These are phyloP conservation scores for Psilocybe subaeruginosa DNA, from an alignment of 768 basidiomycete species.

Conservation along the genomic window DNA sequence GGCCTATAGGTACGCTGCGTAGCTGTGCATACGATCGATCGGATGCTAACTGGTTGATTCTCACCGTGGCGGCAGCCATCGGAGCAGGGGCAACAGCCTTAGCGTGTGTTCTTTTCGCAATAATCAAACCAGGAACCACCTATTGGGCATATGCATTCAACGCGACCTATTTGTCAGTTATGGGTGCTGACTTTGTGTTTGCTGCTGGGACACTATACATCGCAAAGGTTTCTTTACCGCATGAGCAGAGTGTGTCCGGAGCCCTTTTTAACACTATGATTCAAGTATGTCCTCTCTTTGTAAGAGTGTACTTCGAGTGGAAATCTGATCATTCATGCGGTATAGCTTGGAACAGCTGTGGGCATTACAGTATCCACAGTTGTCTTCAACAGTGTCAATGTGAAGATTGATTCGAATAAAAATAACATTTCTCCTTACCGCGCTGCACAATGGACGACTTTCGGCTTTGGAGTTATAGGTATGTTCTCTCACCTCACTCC, in stretches of 20 bases:
- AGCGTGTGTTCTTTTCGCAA: conserved; percentile 68
- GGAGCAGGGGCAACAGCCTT: conserved; percentile 62
- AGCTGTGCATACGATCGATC: not conserved
- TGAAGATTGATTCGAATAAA: conserved; percentile 32
- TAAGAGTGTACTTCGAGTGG: not conserved
- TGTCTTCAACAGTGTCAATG: conserved; percentile 58
- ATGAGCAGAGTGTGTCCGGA: conserved; percentile 78
- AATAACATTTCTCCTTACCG: conserved; percentile 54
- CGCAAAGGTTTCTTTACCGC: conserved; percentile 62
- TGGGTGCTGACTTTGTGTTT: conserved; percentile 82
- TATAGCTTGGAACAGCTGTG: conserved; percentile 66
- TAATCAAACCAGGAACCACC: conserved; percentile 55
- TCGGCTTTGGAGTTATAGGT: conserved; percentile 67
- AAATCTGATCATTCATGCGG: not conserved
- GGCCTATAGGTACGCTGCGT: conserved; percentile 52
- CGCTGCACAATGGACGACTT: conserved; percentile 66
- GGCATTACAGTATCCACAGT: conserved; percentile 76
- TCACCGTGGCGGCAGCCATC: conserved; percentile 12
- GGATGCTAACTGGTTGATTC: not conserved
- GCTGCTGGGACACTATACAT: conserved; percentile 75
- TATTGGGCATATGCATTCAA: conserved; percentile 85
- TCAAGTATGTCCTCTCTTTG: conserved; percentile 43
- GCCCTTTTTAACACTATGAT: conserved; percentile 82
- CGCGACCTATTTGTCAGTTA: conserved; percentile 61
- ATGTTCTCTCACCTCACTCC: conserved; percentile 17